Base-by-base conservation (phyloP, 2,329 filamentous ascomycete species). In the Oidium heveae region DNA sequence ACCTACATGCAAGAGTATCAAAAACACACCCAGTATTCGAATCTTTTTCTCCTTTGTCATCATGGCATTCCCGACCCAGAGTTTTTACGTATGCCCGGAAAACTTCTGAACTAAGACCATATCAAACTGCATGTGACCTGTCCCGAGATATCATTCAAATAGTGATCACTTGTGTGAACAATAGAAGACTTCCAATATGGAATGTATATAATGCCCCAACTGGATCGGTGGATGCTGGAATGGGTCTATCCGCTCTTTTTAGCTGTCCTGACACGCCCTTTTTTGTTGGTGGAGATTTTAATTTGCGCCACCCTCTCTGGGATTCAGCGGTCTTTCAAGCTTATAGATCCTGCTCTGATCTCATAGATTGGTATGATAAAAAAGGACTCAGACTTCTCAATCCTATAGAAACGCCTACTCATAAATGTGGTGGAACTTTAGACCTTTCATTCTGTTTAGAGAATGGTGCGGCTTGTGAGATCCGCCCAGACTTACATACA, bases 261-360 rank as follows among this genome's bases (percentile, higher is more conserved):
- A 37, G 2, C 2, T 16, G 36, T 16, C 10, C 10, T 12, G 36
- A 37, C 16, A 36, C 7, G 15, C 34, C 34, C n/a, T n/a, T n/a
- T n/a, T n/a, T n/a, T n/a, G n/a, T n/a, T n/a, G n/a, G n/a, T n/a
- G n/a, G n/a, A n/a, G n/a, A n/a, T n/a, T n/a, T n/a, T n/a, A n/a
- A n/a, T n/a, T n/a, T n/a, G n/a, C n/a, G n/a, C n/a, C n/a, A 7
- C 7, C 34, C 34, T 36, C 8, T 15, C 34, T 8, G 15, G 34
- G 15, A 36, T 15, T 8, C 7, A 36, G 7, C 15, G 34, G 15
- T 15, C 15, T 36, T 7, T 36, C 7, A 7, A 36, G 34, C 34
- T 36, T 15, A 8, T 15, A 36, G 8, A 36, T 7, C 34, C 34
- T 36, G 34, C 34, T 13, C 51, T 88, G 55, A 85, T 15, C 15